Base-by-base conservation (phyloP, 1,139 yeast genomes). In the Suhomyces atakaporum region DNA sequence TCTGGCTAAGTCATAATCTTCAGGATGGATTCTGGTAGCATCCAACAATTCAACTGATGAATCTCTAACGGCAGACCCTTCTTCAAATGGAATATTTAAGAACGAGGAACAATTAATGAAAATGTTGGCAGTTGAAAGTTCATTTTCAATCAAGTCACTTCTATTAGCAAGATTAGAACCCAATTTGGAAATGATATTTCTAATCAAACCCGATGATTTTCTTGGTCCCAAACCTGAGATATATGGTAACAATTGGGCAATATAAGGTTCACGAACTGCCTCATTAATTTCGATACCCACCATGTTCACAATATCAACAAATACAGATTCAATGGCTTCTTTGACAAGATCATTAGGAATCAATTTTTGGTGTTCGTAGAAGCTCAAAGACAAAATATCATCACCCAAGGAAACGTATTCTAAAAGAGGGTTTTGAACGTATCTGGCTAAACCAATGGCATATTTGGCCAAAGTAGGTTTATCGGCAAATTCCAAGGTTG, bases 1-100 rank as follows among this genome's bases (percentile, higher is more conserved):
- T 39, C 94, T 79, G 2, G 97, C 97, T 50, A 92, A 73, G 43
- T 87, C 96, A 57, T 92, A 92, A 62, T 92, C 98, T 62, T 94
- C 97, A 3, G 98, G 98, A 53, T 92, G 99, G 30, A 94, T 89
- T 65, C 98, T 79, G 0, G 98, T 92, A 24, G 95, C 90, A 62
- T 92, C 99, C 46, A 92, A 72, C 35, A 86, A 71, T 53, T 92
- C 97, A 27, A 85, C 77, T 27, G 81, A 50, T 62, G 81, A 50
- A 73, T 84, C 80, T 41, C 72, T 68, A 27, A 66, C 57, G 27
- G 66, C 55, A 15, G 60, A 54, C 11, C 63, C 57, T 40, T 80
- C 86, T 33, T 75, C 79, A 60, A 81, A 81, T 1, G 95, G 92
- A 45, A 92, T 84, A 51, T 80, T 80, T 57, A 92, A 67, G 67